A percentile compares a stretch with the other conserved stretches of the same genome.
Evolutionary conservation across 331 rosid genomes (phyloP).

Genomic region (Acacia concinna): DNA sequence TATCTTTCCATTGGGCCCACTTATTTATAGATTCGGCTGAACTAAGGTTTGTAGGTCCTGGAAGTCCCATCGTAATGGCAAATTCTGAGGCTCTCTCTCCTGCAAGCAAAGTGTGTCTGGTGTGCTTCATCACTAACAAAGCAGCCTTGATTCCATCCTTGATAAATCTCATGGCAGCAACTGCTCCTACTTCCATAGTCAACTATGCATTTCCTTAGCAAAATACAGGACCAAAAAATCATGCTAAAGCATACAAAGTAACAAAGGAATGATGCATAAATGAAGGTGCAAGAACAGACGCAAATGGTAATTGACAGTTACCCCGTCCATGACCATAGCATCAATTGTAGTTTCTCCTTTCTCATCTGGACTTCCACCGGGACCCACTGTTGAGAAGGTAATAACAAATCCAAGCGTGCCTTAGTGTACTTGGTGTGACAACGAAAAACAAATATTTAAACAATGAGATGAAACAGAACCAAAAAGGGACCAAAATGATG

Average conservation of each 20-base stretch:
- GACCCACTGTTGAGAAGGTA: conserved; percentile 67
- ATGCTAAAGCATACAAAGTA: conserved; percentile 25
- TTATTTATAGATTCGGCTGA: conserved; percentile 71
- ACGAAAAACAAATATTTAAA: conserved; percentile 20
- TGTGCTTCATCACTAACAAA: conserved; percentile 74
- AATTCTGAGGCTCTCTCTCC: conserved; percentile 89
- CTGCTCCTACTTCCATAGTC: conserved; percentile 98
- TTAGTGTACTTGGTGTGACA: neutral
- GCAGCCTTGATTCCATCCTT: conserved; percentile 93
- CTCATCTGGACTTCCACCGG: conserved; percentile 99
- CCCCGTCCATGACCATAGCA: conserved; percentile 94
- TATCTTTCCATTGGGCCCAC: conserved; percentile 78
- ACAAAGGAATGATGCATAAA: conserved; percentile 7
- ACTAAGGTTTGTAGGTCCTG: conserved; percentile 83
- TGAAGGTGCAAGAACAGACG: conserved; percentile 11
- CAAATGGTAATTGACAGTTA: conserved; percentile 36
- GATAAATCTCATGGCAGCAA: conserved; percentile 88
- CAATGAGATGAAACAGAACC: neutral
- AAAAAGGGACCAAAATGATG: neutral
- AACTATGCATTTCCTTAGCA: conserved; percentile 70
- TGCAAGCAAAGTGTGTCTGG: conserved; percentile 80
- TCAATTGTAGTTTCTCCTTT: conserved; percentile 92
- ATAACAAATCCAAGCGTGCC: neutral
- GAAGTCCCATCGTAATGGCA: conserved; percentile 93
- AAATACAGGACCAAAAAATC: conserved; percentile 40